Evolutionary conservation across 2,329 filamentous ascomycete species (phyloP), one percentile per base, ranked within the genome.

Genomic region (Ophiostoma himal-ulmi): DNA sequence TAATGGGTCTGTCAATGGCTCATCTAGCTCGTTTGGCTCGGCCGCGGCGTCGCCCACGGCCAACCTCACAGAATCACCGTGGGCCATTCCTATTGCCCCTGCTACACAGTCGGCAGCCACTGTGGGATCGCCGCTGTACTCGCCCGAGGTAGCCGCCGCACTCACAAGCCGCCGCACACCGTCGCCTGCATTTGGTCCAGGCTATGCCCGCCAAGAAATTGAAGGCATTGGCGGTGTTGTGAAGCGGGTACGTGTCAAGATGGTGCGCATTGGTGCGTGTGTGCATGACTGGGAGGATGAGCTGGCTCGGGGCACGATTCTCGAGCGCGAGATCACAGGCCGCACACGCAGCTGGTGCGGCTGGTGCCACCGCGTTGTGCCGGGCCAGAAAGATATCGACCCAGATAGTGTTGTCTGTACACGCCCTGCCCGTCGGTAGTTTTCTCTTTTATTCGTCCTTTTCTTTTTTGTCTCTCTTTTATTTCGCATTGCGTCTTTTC

Each of bases 231-330:
- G 94, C 13, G 94, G 94, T 0, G 86, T 91, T 17, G 88, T 97
- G 69, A 96, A 96, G 83, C 91, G 90, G 72, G 96, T 94, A 80
- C 84, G 91, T n/a, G 92, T 95, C 75, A 89, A 90, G 76, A 89
- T 92, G 81, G 88, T 96, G 6, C 86, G 85, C 72, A 89, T 97
- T 0, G 94, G 94, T 0, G 91, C 90, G 5, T 92, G 90, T 73
- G 94, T 97, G 14, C 90, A 91, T 73, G 92, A 97, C 78, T 93
- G 89, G 81, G 91, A 92, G 74, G 92, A 94, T 76, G 92, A 96
- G 79, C 85, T 86, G 70, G 85, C 85, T 48, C 83, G 84, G 8
- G 88, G 87, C 5, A 83, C 85, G 71, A 90, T 91, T 74, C 81
- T 97, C 36, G 84, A 84, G 20, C 82, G 90, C 34, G 94, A 98